Percentiles rank a stretch among this genome's conserved stretches.
Evolutionary conservation across 2,329 filamentous ascomycete species (phyloP).

Genomic region (Penicillium sclerotiorum): DNA sequence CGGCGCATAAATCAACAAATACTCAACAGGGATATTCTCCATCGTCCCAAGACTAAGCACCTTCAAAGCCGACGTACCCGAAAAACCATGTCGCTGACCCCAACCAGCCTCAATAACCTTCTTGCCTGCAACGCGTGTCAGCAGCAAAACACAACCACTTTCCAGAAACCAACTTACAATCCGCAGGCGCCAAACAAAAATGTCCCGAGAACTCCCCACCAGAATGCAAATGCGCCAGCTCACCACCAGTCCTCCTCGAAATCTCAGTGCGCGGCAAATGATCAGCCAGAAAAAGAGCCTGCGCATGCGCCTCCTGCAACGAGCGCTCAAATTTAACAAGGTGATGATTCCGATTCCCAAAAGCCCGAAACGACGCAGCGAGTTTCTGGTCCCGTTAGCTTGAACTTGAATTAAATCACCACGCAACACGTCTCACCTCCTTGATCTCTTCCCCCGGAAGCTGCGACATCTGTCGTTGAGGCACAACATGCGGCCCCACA

Average conservation of each 20-base stretch:
- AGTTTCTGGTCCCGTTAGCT: conserved; percentile 26
- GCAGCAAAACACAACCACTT: background rate
- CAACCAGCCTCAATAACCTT: conserved; percentile 73
- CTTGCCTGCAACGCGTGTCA: conserved; percentile 39
- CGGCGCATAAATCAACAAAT: conserved; percentile 39
- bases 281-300: conserved; percentile 31
- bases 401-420: background rate
- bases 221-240: conserved; percentile 78
- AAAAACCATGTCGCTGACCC: conserved; percentile 66
- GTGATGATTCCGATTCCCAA: conserved; percentile 31
- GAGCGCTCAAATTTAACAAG: conserved; percentile 31
- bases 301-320: conserved; percentile 26
- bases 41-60: conserved; percentile 49
- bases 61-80: conserved; percentile 62
- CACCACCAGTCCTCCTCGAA: conserved; percentile 55
- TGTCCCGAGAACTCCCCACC: conserved; percentile 73
- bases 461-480: conserved; percentile 34
- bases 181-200: conserved; percentile 74
- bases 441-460: conserved; percentile 24
- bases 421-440: conserved; percentile 24
- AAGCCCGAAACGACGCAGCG: conserved; percentile 20
- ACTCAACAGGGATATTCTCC: conserved; percentile 28
- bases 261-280: conserved; percentile 20
- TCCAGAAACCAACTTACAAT: conserved; percentile 52
- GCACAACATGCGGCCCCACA: conserved; percentile 32